Conservation (phyloP, 2,329 filamentous ascomycete species). For the Chrysoporthe austroafricana region DNA sequence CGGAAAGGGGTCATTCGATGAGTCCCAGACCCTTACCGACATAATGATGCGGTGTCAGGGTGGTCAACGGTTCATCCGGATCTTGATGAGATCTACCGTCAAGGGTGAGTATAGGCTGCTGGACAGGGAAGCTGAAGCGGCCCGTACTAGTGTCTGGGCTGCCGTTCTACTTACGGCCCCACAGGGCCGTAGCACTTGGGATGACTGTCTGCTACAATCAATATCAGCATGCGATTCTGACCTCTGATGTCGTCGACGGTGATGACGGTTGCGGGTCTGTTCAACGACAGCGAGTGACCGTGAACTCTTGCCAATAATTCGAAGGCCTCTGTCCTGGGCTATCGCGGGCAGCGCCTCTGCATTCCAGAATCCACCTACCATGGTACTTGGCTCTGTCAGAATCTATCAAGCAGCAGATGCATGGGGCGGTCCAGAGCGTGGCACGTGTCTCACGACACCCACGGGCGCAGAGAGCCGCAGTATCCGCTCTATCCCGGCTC, state of each 20-base stretch:
- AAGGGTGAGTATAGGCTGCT: constrained; percentile 7
- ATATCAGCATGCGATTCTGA: background rate
- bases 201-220: background rate
- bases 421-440: background rate
- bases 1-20: constrained; percentile 5
- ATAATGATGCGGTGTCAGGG: constrained; percentile 7
- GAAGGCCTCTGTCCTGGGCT: background rate
- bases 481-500: background rate
- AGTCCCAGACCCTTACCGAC: constrained; percentile 15
- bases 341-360: background rate
- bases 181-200: no score
- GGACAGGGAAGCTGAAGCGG: background rate
- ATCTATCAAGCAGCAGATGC: background rate
- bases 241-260: background rate
- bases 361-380: no score
- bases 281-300: background rate
- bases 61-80: constrained; percentile 13
- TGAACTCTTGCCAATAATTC: background rate
- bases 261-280: background rate
- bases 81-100: constrained; percentile 18
- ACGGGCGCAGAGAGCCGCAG: background rate
- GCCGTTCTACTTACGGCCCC: no score
- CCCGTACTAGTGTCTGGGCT: background rate
- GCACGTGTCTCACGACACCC: constrained; percentile 1
- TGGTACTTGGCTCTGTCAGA: background rate